Conservation (phyloP, 148 eudicot genomes). For the Camellia granthamiana region DNA sequence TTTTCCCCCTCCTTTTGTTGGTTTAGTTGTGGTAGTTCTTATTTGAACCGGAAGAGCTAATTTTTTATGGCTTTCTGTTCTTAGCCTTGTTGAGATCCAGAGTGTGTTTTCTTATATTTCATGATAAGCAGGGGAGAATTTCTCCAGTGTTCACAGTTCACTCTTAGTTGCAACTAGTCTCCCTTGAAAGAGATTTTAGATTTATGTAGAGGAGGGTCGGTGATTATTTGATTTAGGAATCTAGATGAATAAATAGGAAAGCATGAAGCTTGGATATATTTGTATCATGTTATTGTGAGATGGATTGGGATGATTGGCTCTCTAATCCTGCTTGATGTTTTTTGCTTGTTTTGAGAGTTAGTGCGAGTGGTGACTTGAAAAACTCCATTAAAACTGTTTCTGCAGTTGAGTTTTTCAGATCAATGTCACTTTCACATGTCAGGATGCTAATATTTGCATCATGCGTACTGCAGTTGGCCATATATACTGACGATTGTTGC, state of each 20-base stretch:
- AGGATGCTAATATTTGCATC: neutral
- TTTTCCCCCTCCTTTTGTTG: neutral
- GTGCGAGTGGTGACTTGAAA: neutral
- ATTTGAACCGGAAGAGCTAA: neutral
- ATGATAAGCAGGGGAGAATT: neutral
- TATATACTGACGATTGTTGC: neutral
- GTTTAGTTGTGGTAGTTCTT: neutral
- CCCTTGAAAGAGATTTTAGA: neutral
- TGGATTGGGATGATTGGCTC: neutral
- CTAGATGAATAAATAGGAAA: neutral
- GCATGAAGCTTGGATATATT: neutral
- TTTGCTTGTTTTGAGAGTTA: neutral
- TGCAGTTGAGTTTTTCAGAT: neutral
- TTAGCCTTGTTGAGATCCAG: neutral
- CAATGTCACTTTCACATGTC: conserved; percentile 1
- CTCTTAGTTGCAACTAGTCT: neutral
- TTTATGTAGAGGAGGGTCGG: neutral
- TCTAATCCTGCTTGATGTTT: neutral
- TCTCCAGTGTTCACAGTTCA: neutral
- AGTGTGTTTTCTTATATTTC: neutral
- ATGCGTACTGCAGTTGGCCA: neutral
- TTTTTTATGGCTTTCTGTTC: neutral
- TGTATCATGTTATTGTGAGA: no score
- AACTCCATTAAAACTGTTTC: neutral
- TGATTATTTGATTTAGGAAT: neutral